Conservation (phyloP, 2,329 filamentous ascomycete genomes). For the Cytospora mali region DNA sequence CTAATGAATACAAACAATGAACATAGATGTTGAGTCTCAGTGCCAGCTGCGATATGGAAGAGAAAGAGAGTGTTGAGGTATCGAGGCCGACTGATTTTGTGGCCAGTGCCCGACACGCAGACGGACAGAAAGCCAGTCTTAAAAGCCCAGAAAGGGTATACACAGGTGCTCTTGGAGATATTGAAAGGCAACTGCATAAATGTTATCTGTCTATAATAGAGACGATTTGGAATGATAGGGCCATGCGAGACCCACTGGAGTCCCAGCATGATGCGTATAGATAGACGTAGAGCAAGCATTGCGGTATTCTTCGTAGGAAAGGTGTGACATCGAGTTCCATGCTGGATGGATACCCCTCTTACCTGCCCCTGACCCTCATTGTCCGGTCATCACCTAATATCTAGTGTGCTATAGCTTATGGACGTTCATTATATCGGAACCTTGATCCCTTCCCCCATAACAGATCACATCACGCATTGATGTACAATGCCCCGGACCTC, state of each 20-base stretch:
- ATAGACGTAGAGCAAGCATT: neutral
- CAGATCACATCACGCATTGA: neutral
- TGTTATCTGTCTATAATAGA: neutral
- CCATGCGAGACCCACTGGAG: neutral
- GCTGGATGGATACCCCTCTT: neutral
- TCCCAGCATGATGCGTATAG: neutral
- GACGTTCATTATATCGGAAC: neutral
- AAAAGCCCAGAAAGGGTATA: neutral
- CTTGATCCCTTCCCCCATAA: neutral
- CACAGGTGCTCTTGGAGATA: neutral
- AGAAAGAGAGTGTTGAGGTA: neutral
- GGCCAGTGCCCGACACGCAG: neutral
- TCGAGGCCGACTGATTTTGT: neutral
- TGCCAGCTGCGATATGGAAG: slow-evolving; percentile 7
- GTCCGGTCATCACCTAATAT: neutral
- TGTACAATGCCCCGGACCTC: neutral
- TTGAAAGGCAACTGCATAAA: neutral
- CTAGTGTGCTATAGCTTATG: neutral
- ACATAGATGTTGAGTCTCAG: slow-evolving; percentile 12
- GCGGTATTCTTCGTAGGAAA: neutral
- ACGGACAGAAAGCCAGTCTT: neutral
- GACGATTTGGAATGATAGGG: neutral
- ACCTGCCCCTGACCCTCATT: neutral
- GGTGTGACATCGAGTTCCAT: slow-evolving; percentile 6
- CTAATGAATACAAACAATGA: slow-evolving; percentile 2